phyloP scores from a whole-genome alignment of 2,329 filamentous ascomycete species.

The Colletotrichum trifolii region DNA sequence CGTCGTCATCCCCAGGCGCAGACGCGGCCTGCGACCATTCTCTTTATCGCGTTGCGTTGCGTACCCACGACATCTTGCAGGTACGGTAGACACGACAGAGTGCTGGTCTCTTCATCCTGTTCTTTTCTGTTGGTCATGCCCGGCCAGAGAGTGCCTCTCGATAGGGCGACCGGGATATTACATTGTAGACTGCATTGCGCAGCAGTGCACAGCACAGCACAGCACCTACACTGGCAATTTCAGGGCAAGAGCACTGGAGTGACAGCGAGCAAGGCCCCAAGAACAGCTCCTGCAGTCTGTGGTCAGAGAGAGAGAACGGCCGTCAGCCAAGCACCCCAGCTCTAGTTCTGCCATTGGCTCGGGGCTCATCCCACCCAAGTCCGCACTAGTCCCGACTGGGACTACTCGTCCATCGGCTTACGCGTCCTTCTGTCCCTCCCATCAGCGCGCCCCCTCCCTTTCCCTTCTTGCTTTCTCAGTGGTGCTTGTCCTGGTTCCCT shows the following conservation, averaged over 20 bases:
- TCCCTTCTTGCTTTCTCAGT: not conserved
- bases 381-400: conserved; percentile 28
- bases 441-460: conserved; percentile 5
- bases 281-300: too few species aligned
- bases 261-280: too few species aligned
- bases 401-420: conserved; percentile 30
- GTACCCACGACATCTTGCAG: not conserved
- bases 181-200: too few species aligned
- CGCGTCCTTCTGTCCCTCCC: conserved; percentile 33
- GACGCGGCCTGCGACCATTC: conserved; percentile 5
- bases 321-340: conserved; percentile 11
- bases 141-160: too few species aligned
- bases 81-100: too few species aligned
- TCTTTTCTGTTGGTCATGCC: too few species aligned
- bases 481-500: not conserved
- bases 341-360: not conserved
- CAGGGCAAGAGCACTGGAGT: too few species aligned
- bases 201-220: too few species aligned
- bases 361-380: not conserved
- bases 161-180: too few species aligned
- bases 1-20: conserved; percentile 37
- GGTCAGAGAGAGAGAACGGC: not conserved
- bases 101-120: too few species aligned
- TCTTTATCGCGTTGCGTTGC: not conserved
- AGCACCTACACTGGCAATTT: too few species aligned